Percentiles rank a stretch among this genome's conserved stretches.
Conservation (phyloP, 2,329 filamentous ascomycete genomes). For the Fusarium clavum region DNA sequence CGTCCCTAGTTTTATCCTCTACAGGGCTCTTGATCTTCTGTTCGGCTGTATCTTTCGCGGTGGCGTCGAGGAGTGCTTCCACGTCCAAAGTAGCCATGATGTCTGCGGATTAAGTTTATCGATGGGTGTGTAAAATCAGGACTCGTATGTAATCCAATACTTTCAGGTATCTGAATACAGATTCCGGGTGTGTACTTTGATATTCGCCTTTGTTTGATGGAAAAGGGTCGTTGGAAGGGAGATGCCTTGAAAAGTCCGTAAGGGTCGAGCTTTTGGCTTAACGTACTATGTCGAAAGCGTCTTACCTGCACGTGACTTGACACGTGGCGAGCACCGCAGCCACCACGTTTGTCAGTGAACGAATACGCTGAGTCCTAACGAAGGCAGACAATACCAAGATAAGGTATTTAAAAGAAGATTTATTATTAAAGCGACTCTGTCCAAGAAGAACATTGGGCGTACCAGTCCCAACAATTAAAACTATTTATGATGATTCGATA, state of each 20-base stretch:
- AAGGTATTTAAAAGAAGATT: conserved; percentile 4
- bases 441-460: conserved; percentile 35
- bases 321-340: conserved; percentile 32
- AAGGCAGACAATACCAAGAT: neutral
- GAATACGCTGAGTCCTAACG: neutral
- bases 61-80: conserved; percentile 90
- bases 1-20: conserved; percentile 64
- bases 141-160: conserved; percentile 14
- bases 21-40: conserved; percentile 59
- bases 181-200: conserved; percentile 11
- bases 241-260: conserved; percentile 38
- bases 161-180: conserved; percentile 6
- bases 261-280: conserved; percentile 41
- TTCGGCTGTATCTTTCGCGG: conserved; percentile 71
- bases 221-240: conserved; percentile 19
- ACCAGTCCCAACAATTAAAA: conserved; percentile 45
- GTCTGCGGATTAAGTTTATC: conserved; percentile 37
- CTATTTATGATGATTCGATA: conserved; percentile 35
- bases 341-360: conserved; percentile 14
- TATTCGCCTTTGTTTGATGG: conserved; percentile 24
- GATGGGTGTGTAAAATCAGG: conserved; percentile 2
- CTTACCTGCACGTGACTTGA: conserved; percentile 35
- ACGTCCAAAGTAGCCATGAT: conserved; percentile 74
- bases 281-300: conserved; percentile 14
- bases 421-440: conserved; percentile 39